Evolutionary conservation across 805 yeast species (phyloP).

Genomic region (Candida nanaspora): DNA sequence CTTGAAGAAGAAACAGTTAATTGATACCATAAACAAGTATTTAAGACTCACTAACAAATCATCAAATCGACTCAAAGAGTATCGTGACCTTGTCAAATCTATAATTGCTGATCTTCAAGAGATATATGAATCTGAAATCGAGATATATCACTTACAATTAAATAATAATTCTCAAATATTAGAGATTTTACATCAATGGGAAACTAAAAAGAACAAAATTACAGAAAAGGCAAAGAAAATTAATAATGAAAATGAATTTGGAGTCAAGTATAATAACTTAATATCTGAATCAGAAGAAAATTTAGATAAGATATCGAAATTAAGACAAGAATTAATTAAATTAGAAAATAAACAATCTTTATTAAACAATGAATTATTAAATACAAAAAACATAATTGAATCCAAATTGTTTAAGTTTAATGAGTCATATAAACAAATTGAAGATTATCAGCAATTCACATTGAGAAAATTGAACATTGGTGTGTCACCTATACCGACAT

Average conservation of each 20-base stretch:
- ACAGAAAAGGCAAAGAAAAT: slow-evolving; percentile 30
- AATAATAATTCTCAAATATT: slow-evolving; percentile 20
- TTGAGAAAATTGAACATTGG: slow-evolving; percentile 7
- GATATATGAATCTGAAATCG: slow-evolving; percentile 36
- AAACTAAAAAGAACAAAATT: slow-evolving; percentile 27
- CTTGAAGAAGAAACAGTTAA: not conserved
- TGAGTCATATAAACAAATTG: slow-evolving; percentile 22
- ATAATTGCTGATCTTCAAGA: slow-evolving; percentile 28
- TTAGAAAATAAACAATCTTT: slow-evolving; percentile 29
- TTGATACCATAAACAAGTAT: not conserved
- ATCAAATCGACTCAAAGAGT: not conserved
- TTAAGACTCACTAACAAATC: not conserved
- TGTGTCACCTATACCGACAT: not conserved
- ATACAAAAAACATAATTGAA: slow-evolving; percentile 43
- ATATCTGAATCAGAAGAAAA: slow-evolving; percentile 25
- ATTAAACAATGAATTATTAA: slow-evolving; percentile 31
- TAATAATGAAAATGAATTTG: slow-evolving; percentile 33
- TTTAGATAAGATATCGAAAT: slow-evolving; percentile 29
- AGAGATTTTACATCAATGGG: slow-evolving; percentile 32
- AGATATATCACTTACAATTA: slow-evolving; percentile 35
- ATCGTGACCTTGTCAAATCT: not conserved
- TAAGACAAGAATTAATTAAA: slow-evolving; percentile 28
- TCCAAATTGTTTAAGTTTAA: slow-evolving; percentile 38
- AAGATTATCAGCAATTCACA: slow-evolving; percentile 12
- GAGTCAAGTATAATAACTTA: slow-evolving; percentile 31